These are phyloP conservation scores for Exophiala sp. DNA, from an alignment of 2,329 filamentous ascomycete species.

Conservation along the genomic window DNA sequence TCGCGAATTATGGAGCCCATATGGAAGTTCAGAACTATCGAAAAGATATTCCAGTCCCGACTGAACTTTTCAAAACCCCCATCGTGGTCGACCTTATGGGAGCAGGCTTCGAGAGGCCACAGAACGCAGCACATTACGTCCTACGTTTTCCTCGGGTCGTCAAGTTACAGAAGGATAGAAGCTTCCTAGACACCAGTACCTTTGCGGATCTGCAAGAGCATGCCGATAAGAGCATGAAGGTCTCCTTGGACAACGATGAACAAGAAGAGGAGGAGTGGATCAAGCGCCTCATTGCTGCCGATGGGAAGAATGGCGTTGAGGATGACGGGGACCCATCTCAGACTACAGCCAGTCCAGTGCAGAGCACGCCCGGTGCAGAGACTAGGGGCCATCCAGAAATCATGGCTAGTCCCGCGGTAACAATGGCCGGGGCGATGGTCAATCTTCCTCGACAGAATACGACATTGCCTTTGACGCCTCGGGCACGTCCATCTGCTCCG, in stretches of 20 bases:
- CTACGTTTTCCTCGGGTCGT: constrained; percentile 72
- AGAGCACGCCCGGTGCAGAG: constrained; percentile 1
- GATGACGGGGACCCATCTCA: neutral
- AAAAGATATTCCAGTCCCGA: constrained; percentile 32
- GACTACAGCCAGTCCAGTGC: constrained; percentile 3
- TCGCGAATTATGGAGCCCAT: constrained; percentile 30
- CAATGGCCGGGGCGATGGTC: too few species aligned
- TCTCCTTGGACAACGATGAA: constrained; percentile 52
- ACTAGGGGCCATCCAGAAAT: neutral
- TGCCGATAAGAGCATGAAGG: constrained; percentile 56
- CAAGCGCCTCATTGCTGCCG: constrained; percentile 55
- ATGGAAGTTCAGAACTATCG: constrained; percentile 50
- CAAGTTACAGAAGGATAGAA: constrained; percentile 75
- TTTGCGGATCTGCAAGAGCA: constrained; percentile 68
- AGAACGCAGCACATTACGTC: constrained; percentile 67
- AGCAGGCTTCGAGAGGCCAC: constrained; percentile 71
- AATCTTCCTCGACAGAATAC: neutral
- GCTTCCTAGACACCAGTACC: constrained; percentile 63
- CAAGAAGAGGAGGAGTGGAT: constrained; percentile 63
- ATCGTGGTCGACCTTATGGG: constrained; percentile 78
- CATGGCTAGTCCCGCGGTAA: too few species aligned
- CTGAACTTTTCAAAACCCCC: constrained; percentile 59
- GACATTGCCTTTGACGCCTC: neutral
- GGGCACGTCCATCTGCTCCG: too few species aligned
- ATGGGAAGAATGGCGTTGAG: constrained; percentile 30